Percentiles rank a stretch among this genome's conserved stretches.
phyloP scores from a whole-genome alignment of 2,329 filamentous ascomycete species.

The Xylariales sp. region DNA sequence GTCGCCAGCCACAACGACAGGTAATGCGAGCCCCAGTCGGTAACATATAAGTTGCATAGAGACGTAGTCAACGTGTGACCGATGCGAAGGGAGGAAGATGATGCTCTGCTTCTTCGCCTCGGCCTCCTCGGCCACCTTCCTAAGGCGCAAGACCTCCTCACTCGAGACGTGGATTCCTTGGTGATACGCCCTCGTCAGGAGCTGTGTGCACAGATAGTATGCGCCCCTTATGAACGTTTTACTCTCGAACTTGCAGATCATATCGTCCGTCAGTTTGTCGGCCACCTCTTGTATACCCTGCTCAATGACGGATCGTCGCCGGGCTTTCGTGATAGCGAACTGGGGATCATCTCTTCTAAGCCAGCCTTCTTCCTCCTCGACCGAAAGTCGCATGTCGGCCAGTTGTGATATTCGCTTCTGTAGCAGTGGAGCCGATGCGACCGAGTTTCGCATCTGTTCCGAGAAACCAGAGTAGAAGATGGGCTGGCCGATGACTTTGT shows the following conservation, averaged over 20 bases:
- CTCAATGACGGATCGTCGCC: conserved; percentile 62
- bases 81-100: conserved; percentile 90
- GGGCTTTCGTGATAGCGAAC: conserved; percentile 46
- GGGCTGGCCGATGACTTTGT: conserved; percentile 82
- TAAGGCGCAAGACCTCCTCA: conserved; percentile 80
- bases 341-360: conserved; percentile 53
- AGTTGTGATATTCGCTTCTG: conserved; percentile 70
- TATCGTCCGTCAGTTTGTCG: conserved; percentile 81
- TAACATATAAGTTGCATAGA: conserved; percentile 95
- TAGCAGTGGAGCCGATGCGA: conserved; percentile 72
- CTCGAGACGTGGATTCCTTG: conserved; percentile 94
- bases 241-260: conserved; percentile 99
- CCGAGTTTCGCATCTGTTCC: conserved; percentile 77
- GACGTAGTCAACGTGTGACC: conserved; percentile 95
- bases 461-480: conserved; percentile 91
- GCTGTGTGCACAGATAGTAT: conserved; percentile 83
- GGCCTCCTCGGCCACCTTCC: conserved; percentile 77
- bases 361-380: conserved; percentile 73
- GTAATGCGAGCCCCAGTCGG: conserved; percentile 79
- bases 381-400: conserved; percentile 65
- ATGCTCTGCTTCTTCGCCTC: conserved; percentile 88
- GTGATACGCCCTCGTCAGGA: conserved; percentile 89
- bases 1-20: conserved; percentile 90
- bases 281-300: conserved; percentile 72
- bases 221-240: conserved; percentile 87